Evolutionary conservation across 2,329 filamentous ascomycete species (phyloP), one percentile per base, ranked within the genome.

Genomic region (Catunica adiposa): DNA sequence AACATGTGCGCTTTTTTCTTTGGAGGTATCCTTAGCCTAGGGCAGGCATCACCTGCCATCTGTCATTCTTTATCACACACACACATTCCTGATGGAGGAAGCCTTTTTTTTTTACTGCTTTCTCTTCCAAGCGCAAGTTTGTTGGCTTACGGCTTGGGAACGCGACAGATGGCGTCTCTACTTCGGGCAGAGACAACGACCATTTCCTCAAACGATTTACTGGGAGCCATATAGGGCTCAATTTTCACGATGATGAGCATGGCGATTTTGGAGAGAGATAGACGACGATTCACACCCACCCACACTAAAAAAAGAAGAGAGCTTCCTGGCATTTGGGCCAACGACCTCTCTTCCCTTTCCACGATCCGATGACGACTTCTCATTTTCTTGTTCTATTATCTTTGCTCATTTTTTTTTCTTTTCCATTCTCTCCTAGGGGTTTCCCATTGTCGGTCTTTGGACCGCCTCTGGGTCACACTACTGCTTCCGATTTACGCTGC

Each of bases 401-500:
- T 48, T 48, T 48, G 11, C 44, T 25, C 23, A 48, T 26, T 48
- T 26, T 26, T 9, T 48, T 25, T 48, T 23, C 20, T 22, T 37
- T 56, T 56, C 37, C 37, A 26, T 48, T 42, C 52, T 56, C 42
- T 25, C 42, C 38, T 51, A 46, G 31, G 42, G 50, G 48, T 50
- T 23, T 51, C 22, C n/a, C 17, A 6, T 44, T n/a, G 44, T 23
- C 44, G 37, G 42, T 44, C 42, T 23, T 8, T 17, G 15, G 15
- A 44, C 20, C 20, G n/a, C 11, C 40, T 7, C 20, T 50, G 5
- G 47, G 26, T 44, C 38, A 20, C 29, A 5, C 29, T 11, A 34
- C 5, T 56, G 34, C 37, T 56, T 56, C 54, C 54, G 42, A 56
- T 47, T 56, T 56, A 52, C 44, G 54, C 48, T 56, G 54, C 38